Evolutionary conservation across 192 early-diverging fungal species (phyloP), one percentile per base, ranked within the genome.

Genomic region (Gaertneriomyces semiglobifer): DNA sequence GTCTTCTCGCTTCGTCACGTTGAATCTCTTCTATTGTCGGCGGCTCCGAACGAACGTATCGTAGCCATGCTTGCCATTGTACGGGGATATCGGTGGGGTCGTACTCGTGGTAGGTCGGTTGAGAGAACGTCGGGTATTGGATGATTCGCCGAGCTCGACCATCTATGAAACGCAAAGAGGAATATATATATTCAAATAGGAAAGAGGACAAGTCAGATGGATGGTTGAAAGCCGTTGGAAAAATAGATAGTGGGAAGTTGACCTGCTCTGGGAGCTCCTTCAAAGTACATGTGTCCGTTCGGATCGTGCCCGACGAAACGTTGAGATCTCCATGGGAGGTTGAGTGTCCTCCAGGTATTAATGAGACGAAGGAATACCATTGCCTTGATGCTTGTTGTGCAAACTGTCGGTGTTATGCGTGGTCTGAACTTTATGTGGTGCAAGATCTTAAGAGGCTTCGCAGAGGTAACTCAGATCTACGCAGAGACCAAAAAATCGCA

Each of bases 41-140:
- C n/a, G 74, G 47, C 12, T 66, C 74, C 7, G 48, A 44, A 61
- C 79, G 54, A 3, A 68, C 73, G 50, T 78, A 71, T 58, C 76
- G 52, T 65, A 81, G 56, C 79, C 79, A 81, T 4, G 74, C 59
- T 53, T 62, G 48, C 79, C 79, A 81, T 54, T 81, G 79, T 19
- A 73, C 59, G 2, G 79, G 79, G 41, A 81, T 71, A n/a, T 52
- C 51, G 43, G 58, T 50, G 3, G 66, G 67, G 46, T 77, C 65
- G 18, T 73, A 73, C 7, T 60, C 43, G 48, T 69, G 70, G 10
- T 53, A 64, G 25, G 25, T 33, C 25, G 25, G 25, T 2, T 33
- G 25, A 33, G 25, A 33, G 25, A 33, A 33, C 1, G 25, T 33
- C 25, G 25, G 55, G 60, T 75, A 81, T 48, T 81, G 65, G 50